phyloP scores from a whole-genome alignment of 2,329 filamentous ascomycete genomes.

The Fusarium pseudoanthophilum region DNA sequence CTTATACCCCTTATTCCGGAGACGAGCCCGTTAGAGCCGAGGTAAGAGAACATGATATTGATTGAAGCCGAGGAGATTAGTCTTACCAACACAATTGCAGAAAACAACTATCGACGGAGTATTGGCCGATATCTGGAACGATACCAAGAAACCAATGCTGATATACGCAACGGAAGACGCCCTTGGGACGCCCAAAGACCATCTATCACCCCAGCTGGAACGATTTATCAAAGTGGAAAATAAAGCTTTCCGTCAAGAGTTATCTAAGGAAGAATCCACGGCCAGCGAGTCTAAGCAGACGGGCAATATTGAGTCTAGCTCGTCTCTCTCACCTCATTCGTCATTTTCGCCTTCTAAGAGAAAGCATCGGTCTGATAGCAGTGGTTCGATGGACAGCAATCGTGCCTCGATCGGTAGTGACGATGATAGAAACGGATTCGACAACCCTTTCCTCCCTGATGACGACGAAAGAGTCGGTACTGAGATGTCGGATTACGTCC shows the following conservation, averaged over 20 bases:
- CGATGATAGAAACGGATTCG: slow-evolving; percentile 49
- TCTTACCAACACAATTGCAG: slow-evolving; percentile 48
- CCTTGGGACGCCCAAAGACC: slow-evolving; percentile 31
- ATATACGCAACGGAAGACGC: slow-evolving; percentile 63
- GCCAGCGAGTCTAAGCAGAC: slow-evolving; percentile 35
- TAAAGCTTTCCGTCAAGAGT: slow-evolving; percentile 61
- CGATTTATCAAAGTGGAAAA: slow-evolving; percentile 64
- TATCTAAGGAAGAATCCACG: slow-evolving; percentile 52
- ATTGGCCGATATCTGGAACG: slow-evolving; percentile 58
- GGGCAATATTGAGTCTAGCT: slow-evolving; percentile 49
- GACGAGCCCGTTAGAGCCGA: slow-evolving; percentile 59
- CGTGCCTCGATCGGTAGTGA: slow-evolving; percentile 57
- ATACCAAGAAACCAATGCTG: slow-evolving; percentile 60
- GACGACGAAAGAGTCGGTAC: slow-evolving; percentile 37
- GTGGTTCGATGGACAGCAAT: slow-evolving; percentile 60
- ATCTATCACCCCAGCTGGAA: slow-evolving; percentile 54
- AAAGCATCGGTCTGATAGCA: slow-evolving; percentile 58
- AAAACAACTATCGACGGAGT: slow-evolving; percentile 60
- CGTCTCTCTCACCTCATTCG: slow-evolving; percentile 48
- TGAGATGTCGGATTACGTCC: slow-evolving; percentile 41
- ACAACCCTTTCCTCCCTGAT: slow-evolving; percentile 48
- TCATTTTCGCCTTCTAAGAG: slow-evolving; percentile 56
- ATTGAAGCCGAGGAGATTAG: background rate
- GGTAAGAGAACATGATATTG: slow-evolving; percentile 50
- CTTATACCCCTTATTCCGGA: slow-evolving; percentile 52